Evolutionary conservation across 164 flowering plant species (phyloP).

Genomic region (Vitis rupestris): DNA sequence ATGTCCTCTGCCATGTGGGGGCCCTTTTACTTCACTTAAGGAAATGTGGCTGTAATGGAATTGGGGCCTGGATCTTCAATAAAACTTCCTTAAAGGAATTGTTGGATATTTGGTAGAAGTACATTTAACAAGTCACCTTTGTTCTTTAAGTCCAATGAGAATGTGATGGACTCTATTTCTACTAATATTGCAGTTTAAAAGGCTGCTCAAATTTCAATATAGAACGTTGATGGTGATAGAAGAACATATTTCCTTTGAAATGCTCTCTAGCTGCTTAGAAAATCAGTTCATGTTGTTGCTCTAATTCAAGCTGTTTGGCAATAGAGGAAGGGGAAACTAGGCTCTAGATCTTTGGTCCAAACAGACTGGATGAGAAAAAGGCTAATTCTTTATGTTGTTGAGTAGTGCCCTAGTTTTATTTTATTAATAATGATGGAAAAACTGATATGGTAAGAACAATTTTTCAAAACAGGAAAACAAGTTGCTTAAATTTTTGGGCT

Average conservation of each 20-base stretch:
- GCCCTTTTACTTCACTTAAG: conserved; percentile 48
- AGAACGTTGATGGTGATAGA: conserved; percentile 20
- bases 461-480: too few species aligned
- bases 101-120: conserved; percentile 79
- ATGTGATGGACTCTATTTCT: conserved; percentile 24
- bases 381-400: too few species aligned
- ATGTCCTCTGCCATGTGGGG: conserved; percentile 30
- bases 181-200: conserved; percentile 37
- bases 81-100: conserved; percentile 43
- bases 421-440: too few species aligned
- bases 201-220: conserved; percentile 31
- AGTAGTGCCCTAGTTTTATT: too few species aligned
- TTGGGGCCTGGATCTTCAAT: conserved; percentile 48
- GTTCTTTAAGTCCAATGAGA: conserved; percentile 32
- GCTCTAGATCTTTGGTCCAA: too few species aligned
- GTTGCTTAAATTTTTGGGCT: too few species aligned
- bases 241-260: conserved; percentile 36
- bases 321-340: too few species aligned
- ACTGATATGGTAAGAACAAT: too few species aligned
- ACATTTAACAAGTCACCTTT: conserved; percentile 45
- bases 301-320: conserved; percentile 51
- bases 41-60: conserved; percentile 68
- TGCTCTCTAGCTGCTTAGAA: conserved; percentile 58
- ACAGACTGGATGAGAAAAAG: too few species aligned
- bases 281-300: conserved; percentile 70